Conservation (phyloP, 495 filamentous ascomycete species). For the Penicillium cinerascens region DNA sequence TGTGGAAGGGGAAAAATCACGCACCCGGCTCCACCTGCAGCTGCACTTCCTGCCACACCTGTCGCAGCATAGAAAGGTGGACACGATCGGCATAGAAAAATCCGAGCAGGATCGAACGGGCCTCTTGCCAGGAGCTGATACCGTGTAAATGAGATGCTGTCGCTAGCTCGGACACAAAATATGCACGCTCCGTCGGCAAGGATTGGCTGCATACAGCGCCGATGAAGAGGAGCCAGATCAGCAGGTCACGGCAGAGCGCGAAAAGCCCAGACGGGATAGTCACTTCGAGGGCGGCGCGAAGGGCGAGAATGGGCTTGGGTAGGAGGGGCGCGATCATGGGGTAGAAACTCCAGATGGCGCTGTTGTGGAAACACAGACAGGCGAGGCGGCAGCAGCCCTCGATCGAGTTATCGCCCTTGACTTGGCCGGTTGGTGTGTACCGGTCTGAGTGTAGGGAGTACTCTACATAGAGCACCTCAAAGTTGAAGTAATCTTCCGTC, state of each 20-base stretch:
- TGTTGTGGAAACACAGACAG: slow-evolving; percentile 46
- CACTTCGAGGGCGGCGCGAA: slow-evolving; percentile 36
- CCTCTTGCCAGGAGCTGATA: slow-evolving; percentile 39
- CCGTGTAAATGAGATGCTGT: slow-evolving; percentile 28
- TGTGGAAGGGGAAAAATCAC: neutral
- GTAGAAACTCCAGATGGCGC: slow-evolving; percentile 46
- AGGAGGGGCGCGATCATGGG: slow-evolving; percentile 39
- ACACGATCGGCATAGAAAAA: slow-evolving; percentile 44
- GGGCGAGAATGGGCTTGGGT: slow-evolving; percentile 35
- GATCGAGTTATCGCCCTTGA: slow-evolving; percentile 50
- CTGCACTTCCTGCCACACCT: slow-evolving; percentile 40
- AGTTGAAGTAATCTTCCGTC: slow-evolving; percentile 46
- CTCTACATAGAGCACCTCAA: slow-evolving; percentile 43
- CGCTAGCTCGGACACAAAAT: slow-evolving; percentile 38
- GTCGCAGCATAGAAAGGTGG: slow-evolving; percentile 31
- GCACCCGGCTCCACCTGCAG: slow-evolving; percentile 11
- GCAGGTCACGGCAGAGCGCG: slow-evolving; percentile 34
- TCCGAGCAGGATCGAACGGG: slow-evolving; percentile 31
- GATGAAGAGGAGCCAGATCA: slow-evolving; percentile 44
- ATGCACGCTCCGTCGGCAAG: slow-evolving; percentile 28
- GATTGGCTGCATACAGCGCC: slow-evolving; percentile 35
- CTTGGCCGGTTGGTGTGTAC: slow-evolving; percentile 60
- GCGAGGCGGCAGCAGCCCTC: slow-evolving; percentile 44
- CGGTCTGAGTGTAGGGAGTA: slow-evolving; percentile 42
- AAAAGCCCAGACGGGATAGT: slow-evolving; percentile 37